phyloP scores from a whole-genome alignment of 2,329 filamentous ascomycete genomes.

The Trichoderma sp. region DNA sequence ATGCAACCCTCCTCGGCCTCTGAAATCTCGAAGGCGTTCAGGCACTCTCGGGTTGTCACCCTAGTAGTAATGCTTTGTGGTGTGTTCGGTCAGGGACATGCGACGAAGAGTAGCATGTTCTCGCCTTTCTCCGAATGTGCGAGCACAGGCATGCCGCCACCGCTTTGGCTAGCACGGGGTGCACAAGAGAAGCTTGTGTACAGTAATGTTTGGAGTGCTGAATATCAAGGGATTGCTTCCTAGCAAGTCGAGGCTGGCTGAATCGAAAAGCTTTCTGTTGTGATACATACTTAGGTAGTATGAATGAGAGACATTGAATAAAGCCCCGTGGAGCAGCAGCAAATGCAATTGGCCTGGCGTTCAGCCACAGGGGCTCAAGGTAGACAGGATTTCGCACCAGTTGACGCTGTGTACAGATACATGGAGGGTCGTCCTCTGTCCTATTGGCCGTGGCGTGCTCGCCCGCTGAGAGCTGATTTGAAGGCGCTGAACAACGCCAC shows the following conservation, averaged over 20 bases:
- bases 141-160: not conserved
- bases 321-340: not conserved
- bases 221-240: not conserved
- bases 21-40: not conserved
- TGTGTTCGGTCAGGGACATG: conserved; percentile 1
- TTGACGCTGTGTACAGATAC: not conserved
- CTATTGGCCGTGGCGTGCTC: not conserved
- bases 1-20: conserved; percentile 9
- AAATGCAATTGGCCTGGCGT: not conserved
- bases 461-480: not conserved
- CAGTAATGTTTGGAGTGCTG: not conserved
- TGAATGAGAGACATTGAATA: conserved; percentile 1
- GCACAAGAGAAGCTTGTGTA: not conserved
- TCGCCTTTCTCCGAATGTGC: conserved; percentile 4
- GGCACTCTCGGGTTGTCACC: conserved; percentile 5
- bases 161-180: not conserved
- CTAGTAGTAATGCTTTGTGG: not conserved
- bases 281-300: not conserved
- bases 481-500: not conserved
- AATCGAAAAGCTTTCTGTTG: not conserved
- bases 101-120: not conserved
- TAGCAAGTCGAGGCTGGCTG: not conserved
- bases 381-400: not conserved
- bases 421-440: not conserved
- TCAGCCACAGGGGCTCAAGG: not conserved